Conservation (phyloP, 495 filamentous ascomycete genomes). For the Echria macrotheca region DNA sequence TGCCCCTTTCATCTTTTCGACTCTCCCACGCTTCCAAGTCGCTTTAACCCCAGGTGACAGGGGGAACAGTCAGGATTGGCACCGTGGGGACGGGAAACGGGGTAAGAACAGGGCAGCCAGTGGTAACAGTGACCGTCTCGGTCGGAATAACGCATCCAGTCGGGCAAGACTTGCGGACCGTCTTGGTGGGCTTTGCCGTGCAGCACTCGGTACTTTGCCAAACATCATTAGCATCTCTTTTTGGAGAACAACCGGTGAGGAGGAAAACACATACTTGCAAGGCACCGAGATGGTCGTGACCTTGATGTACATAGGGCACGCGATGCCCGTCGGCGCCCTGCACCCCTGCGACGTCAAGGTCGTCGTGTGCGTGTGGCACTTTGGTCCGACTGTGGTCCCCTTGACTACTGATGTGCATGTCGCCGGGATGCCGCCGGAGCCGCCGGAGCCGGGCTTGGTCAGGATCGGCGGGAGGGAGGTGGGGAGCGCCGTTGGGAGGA, state of each 20-base stretch:
- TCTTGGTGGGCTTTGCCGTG: conserved; percentile 31
- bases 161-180: conserved; percentile 24
- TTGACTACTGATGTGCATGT: neutral
- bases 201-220: conserved; percentile 39
- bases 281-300: conserved; percentile 1
- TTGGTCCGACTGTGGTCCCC: neutral
- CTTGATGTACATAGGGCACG: conserved; percentile 5
- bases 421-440: no score
- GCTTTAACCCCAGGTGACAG: no score
- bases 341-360: neutral
- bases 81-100: neutral
- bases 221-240: no score
- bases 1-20: neutral
- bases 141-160: conserved; percentile 30
- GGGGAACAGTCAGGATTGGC: conserved; percentile 1
- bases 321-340: neutral
- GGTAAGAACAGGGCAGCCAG: conserved; percentile 24
- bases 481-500: neutral
- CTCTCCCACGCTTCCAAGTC: neutral
- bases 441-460: no score
- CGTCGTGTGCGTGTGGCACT: conserved; percentile 21
- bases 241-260: no score
- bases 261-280: conserved; percentile 8
- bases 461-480: neutral
- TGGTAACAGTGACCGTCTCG: conserved; percentile 33